Base-by-base conservation (phyloP, 139 green algal species). In the Chlamydomonas incerta region DNA sequence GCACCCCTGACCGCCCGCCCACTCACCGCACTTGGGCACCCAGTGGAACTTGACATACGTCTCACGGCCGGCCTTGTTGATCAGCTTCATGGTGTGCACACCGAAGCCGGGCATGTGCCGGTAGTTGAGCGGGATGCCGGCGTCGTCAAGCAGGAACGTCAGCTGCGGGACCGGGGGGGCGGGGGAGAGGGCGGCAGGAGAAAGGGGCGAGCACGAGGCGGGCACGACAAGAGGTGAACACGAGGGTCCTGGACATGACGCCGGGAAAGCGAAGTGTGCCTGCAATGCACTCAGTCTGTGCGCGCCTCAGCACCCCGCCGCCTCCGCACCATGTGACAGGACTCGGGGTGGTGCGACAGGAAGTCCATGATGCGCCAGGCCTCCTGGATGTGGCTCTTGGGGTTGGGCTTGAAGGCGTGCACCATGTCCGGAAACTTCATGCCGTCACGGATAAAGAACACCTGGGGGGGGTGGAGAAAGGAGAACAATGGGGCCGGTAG, bases 341-440 rank as follows among this genome's bases (percentile, higher is more conserved):
- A 84, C 93, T 99, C 97, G 6, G 97, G 97, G 85, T 96, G 88
- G 90, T 99, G 96, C 21, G 92, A 97, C 88, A 99, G 98, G 91
- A 99, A 98, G 93, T 99, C 97, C 79, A 95, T 93, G 88, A 99
- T 99, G 75, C 97, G 88, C 97, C 97, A 99, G 33, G 82, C 88
- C 90, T 99, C 97, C 94, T 99, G 97, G 74, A 98, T 96, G 96
- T 99, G 94, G 85, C 65, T 96, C 92, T 97, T 97, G 65, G 97
- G 97, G 93, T 99, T 99, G 85, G 97, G 97, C 96, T 99, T 99
- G 60, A 99, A 93, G 9, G 93, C 92, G 80, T 99, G 97, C 50
- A 99, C 95, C 96, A 99, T 98, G 91, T 99, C 96, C 1, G 96
- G 96, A 87, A 99, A 99, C 91, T 98, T 98, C 82, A 99, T 99